phyloP scores from a whole-genome alignment of 495 filamentous ascomycete species.

The Parmelia sp. region DNA sequence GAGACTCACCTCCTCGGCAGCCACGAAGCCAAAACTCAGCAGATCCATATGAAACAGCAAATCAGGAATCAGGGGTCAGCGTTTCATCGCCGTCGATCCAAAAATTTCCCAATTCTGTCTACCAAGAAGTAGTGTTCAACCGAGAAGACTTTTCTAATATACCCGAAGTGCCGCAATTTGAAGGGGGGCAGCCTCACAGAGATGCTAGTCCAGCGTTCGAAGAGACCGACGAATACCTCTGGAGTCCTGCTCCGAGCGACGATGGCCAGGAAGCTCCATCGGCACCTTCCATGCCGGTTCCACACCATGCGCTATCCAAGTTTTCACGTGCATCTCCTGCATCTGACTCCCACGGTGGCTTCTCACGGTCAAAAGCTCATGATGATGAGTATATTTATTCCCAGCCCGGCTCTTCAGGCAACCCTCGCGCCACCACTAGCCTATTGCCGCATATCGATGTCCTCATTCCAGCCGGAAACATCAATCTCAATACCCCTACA shows the following conservation, averaged over 20 bases:
- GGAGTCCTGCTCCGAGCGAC: conserved; percentile 10
- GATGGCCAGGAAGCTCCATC: background rate
- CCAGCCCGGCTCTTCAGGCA: background rate
- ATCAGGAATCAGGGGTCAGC: background rate
- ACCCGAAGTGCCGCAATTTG: background rate
- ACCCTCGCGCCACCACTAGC: background rate
- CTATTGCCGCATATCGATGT: conserved; percentile 1
- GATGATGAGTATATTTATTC: background rate
- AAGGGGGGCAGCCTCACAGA: background rate
- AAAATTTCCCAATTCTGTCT: background rate
- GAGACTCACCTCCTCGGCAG: background rate
- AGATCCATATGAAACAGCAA: background rate
- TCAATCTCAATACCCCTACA: conserved; percentile 1
- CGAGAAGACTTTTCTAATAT: background rate
- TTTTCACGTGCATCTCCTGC: background rate
- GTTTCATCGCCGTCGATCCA: background rate
- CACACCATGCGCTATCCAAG: background rate
- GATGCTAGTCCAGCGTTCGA: background rate
- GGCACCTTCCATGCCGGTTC: background rate
- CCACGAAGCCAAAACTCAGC: background rate
- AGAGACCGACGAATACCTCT: conserved; percentile 8
- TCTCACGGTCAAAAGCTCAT: background rate
- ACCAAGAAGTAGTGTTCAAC: background rate
- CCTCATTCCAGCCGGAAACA: background rate
- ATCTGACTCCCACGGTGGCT: background rate